Conservation (phyloP, 2,329 filamentous ascomycete species). For the Pseudopyricularia javanii region DNA sequence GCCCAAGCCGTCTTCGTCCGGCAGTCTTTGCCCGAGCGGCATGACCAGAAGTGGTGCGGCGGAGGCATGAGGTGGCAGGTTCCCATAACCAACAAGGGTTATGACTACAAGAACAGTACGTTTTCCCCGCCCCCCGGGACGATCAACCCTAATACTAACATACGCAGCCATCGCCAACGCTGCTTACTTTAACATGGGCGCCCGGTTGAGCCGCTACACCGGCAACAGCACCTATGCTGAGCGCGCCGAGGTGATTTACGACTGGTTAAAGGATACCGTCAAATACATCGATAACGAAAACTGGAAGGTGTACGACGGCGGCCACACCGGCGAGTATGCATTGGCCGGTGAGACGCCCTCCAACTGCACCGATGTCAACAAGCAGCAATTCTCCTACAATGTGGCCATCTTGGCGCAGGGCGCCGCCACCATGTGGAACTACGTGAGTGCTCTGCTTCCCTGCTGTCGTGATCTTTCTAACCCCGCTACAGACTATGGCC, state of each 20-base stretch:
- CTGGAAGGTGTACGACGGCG: conserved; percentile 49
- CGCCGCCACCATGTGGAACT: conserved; percentile 11
- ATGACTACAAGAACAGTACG: conserved; percentile 54
- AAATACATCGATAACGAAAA: conserved; percentile 44
- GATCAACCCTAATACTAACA: not conserved
- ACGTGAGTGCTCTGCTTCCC: conserved; percentile 16
- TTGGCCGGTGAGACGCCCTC: not conserved
- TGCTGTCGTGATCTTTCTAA: no score
- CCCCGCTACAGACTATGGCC: conserved; percentile 5
- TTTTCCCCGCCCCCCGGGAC: not conserved
- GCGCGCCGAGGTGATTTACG: conserved; percentile 47
- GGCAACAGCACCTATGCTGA: conserved; percentile 50
- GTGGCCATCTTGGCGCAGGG: conserved; percentile 9
- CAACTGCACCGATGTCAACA: conserved; percentile 47
- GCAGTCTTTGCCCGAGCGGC: conserved; percentile 43
- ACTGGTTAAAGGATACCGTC: conserved; percentile 40
- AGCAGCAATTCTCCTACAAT: conserved; percentile 28
- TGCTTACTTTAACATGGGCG: conserved; percentile 49
- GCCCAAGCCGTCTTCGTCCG: conserved; percentile 60
- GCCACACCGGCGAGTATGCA: conserved; percentile 27
- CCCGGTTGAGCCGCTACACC: conserved; percentile 62
- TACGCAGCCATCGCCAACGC: conserved; percentile 38
- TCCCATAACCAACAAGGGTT: conserved; percentile 61
- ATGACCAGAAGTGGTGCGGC: conserved; percentile 56
- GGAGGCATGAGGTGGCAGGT: conserved; percentile 72